Evolutionary conservation across 495 filamentous ascomycete genomes (phyloP), one percentile per base, ranked within the genome.

Genomic region (Amorphotheca resinae): DNA sequence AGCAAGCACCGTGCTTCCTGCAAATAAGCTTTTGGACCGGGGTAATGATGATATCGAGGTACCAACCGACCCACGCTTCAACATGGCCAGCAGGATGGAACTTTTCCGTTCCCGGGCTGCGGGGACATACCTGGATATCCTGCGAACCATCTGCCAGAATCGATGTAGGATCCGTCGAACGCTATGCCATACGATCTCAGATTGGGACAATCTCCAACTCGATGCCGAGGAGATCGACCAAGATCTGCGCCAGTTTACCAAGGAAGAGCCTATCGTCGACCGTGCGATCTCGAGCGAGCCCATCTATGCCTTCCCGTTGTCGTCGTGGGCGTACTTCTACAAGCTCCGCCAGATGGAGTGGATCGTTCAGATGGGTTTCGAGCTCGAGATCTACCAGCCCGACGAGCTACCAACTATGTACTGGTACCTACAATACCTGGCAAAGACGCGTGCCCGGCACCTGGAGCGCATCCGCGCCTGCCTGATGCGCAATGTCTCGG

Each of bases 301-400:
- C 15, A 68, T 70, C 9, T 80, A 66, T 54, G 72, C 73, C 0
- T 82, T 77, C 52, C 85, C 88, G 0, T 68, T 98, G 1, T 84
- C 82, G 4, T 83, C 79, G 4, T 98, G 91, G 91, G 74, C 79
- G 0, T 91, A 89, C 55, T 74, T 85, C 41, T 82, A 94, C 54
- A 96, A 94, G 57, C 69, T 95, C 1, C 74, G 69, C 7, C 77
- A 91, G 51, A 83, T 95, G 73, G 80, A 88, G 46, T 82, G 79
- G 67, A 80, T 91, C 34, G 68, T 95, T 9, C 86, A 95, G 58
- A 77, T 95, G 41, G 91, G 91, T n/a, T 95, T 99, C 56, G 91
- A 96, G 59, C 77, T 94, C 14, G 78, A 87, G 7, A 76, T 93
- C 20, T 96, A 96, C 55, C 76, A 84, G 17, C 72, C 79, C 1